Base-by-base conservation (phyloP, 306 rosid species). In the Malus asiatica region DNA sequence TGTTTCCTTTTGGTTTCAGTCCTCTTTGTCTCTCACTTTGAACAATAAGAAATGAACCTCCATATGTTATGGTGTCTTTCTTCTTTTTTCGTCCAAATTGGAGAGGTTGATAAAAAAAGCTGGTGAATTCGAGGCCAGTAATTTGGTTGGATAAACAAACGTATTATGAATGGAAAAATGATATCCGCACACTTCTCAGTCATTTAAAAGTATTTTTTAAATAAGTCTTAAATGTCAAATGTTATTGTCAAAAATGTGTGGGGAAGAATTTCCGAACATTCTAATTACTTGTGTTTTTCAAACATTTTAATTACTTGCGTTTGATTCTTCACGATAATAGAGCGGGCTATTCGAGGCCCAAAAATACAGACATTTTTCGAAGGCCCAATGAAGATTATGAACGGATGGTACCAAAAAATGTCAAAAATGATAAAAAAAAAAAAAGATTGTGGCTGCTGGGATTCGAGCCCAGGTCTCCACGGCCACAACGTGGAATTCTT, bases 401-500 rank as follows among this genome's bases (percentile, higher is more conserved):
- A 19, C 5, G 0, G 53, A 15, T 1, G 38, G 27, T 4, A 29
- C 6, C 25, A 62, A 14, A 29, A 51, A 6, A 16, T 48, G 7
- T 44, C 2, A 11, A 4, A 9, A 48, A 70, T 23, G 3, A 15
- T 2, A 9, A 2, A 4, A 4, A 23, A 16, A 9, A 2, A 4
- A 4, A 23, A 16, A 20, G 10, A 1, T 1, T 80, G 81, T 79
- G 84, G 87, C 84, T 83, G 84, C 84, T 80, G 79, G 87, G 84
- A 83, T 76, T 83, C 84, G 77, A 83, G 83, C 86, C 83, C 81
- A 71, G 81, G 81, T 83, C 87, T 83, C 84, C 84, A 83, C 74
- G 82, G 82, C 84, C 87, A 76, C 84, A 83, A 79, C 79, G 81
- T 80, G 77, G 87, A 83, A 83, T 79, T 79, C 86, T 76, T 35